These are phyloP conservation scores for Pythium periplocum DNA, from an alignment of 352 stramenopile species.

Conservation along the genomic window DNA sequence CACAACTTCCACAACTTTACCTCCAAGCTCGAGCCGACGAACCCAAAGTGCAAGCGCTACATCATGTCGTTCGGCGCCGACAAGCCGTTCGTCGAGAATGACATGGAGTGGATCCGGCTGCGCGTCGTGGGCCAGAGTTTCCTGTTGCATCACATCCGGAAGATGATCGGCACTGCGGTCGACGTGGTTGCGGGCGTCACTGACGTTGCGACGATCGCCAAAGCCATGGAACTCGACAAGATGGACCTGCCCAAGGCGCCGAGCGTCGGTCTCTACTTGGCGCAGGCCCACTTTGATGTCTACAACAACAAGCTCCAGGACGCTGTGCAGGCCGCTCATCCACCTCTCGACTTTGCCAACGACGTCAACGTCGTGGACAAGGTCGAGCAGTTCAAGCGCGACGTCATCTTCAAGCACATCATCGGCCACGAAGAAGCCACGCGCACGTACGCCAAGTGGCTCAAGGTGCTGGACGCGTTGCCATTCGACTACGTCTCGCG, in stretches of 20 bases:
- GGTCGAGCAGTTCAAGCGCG: conserved; percentile 77
- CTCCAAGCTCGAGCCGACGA: conserved; percentile 79
- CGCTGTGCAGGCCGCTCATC: conserved; percentile 59
- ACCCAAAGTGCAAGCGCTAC: conserved; percentile 83
- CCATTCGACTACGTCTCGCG: conserved; percentile 67
- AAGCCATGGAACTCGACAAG: conserved; percentile 65
- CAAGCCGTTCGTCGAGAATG: conserved; percentile 77
- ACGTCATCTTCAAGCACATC: conserved; percentile 79
- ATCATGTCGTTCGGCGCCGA: conserved; percentile 90
- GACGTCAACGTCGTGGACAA: conserved; percentile 37
- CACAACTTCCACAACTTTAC: conserved; percentile 98
- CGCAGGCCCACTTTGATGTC: conserved; percentile 81
- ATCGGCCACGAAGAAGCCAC: conserved; percentile 73
- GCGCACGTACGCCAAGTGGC: conserved; percentile 79
- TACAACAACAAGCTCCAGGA: conserved; percentile 81
- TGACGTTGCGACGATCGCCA: conserved; percentile 39
- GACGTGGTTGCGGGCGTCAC: conserved; percentile 69
- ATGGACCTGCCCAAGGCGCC: conserved; percentile 86
- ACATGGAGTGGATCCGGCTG: conserved; percentile 94
- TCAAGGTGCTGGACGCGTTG: conserved; percentile 60
- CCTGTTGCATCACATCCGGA: conserved; percentile 97
- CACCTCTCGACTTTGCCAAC: conserved; percentile 50
- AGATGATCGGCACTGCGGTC: conserved; percentile 92
- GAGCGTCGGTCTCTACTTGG: conserved; percentile 82
- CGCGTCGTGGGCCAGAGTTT: conserved; percentile 96